Evolutionary conservation across 768 basidiomycete species (phyloP).

Genomic region (Strobilomyces confusus): DNA sequence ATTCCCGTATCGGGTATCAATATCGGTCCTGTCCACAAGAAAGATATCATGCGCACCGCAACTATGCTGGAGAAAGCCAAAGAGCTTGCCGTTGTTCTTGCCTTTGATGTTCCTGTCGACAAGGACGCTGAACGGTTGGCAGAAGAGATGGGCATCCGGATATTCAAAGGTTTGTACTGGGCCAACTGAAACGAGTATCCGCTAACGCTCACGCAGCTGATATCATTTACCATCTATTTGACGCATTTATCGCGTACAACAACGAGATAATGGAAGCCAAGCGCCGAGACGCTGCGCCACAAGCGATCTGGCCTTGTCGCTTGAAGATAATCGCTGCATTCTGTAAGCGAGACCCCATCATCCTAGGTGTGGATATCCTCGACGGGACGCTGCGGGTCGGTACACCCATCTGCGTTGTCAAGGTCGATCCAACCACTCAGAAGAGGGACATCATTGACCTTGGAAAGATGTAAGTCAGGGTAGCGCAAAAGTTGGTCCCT

Average conservation of each 20-base stretch:
- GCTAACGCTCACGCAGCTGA: slow-evolving; percentile 56
- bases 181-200: not conserved
- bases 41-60: slow-evolving; percentile 86
- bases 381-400: slow-evolving; percentile 90
- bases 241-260: slow-evolving; percentile 94
- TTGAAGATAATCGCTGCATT: slow-evolving; percentile 93
- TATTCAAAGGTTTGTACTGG: slow-evolving; percentile 82
- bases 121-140: slow-evolving; percentile 90
- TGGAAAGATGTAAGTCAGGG: slow-evolving; percentile 79
- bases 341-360: slow-evolving; percentile 96
- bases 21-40: slow-evolving; percentile 96
- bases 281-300: slow-evolving; percentile 84
- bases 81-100: slow-evolving; percentile 91
- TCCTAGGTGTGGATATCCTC: slow-evolving; percentile 92
- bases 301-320: slow-evolving; percentile 95
- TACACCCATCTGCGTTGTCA: slow-evolving; percentile 93
- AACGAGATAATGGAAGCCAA: slow-evolving; percentile 90
- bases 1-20: slow-evolving; percentile 97
- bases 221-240: slow-evolving; percentile 98
- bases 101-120: slow-evolving; percentile 94
- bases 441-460: slow-evolving; percentile 90
- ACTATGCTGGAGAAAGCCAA: slow-evolving; percentile 96
- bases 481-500: not conserved
- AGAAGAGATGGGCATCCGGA: slow-evolving; percentile 87
- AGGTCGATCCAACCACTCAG: slow-evolving; percentile 79